Evolutionary conservation across 2,329 filamentous ascomycete genomes (phyloP).

Genomic region (Hymenoscyphus fraxineus): DNA sequence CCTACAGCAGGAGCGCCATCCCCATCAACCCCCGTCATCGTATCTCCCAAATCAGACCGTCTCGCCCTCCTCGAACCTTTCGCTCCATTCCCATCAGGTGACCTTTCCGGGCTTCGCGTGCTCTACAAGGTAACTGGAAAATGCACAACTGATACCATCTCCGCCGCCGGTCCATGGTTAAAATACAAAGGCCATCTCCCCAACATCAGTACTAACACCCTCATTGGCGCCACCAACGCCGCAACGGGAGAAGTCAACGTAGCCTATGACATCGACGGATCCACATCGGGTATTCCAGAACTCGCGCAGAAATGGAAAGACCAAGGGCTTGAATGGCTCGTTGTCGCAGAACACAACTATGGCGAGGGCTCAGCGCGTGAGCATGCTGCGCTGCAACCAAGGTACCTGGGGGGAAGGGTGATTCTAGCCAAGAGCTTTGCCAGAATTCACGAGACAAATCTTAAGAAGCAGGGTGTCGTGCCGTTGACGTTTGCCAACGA

Average conservation of each 20-base stretch:
- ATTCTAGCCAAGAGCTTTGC: slow-evolving; percentile 86
- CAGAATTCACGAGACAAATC: slow-evolving; percentile 89
- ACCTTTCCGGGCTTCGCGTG: slow-evolving; percentile 75
- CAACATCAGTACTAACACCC: slow-evolving; percentile 96
- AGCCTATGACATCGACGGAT: slow-evolving; percentile 82
- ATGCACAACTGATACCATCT: slow-evolving; percentile 98
- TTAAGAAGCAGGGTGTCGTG: slow-evolving; percentile 97
- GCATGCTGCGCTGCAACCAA: slow-evolving; percentile 83
- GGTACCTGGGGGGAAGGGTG: slow-evolving; percentile 82
- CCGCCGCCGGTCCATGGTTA: slow-evolving; percentile 91
- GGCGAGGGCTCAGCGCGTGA: slow-evolving; percentile 86
- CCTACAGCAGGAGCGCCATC: slow-evolving; percentile 71
- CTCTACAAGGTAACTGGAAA: slow-evolving; percentile 96
- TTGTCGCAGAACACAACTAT: slow-evolving; percentile 97
- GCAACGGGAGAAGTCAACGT: slow-evolving; percentile 89
- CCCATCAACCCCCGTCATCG: slow-evolving; percentile 65
- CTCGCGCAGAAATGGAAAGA: slow-evolving; percentile 81
- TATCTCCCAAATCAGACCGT: slow-evolving; percentile 83
- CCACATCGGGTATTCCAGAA: slow-evolving; percentile 74
- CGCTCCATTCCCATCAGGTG: slow-evolving; percentile 69
- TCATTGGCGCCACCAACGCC: slow-evolving; percentile 91
- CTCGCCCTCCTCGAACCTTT: slow-evolving; percentile 92
- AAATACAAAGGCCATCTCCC: slow-evolving; percentile 99
- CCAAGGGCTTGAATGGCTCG: slow-evolving; percentile 75
- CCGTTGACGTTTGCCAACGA: slow-evolving; percentile 88